Percentiles rank a stretch among this genome's conserved stretches.
These are phyloP conservation scores for Rhizoclosmatium sp. DNA, from an alignment of 192 early-diverging fungal species.

Conservation along the genomic window DNA sequence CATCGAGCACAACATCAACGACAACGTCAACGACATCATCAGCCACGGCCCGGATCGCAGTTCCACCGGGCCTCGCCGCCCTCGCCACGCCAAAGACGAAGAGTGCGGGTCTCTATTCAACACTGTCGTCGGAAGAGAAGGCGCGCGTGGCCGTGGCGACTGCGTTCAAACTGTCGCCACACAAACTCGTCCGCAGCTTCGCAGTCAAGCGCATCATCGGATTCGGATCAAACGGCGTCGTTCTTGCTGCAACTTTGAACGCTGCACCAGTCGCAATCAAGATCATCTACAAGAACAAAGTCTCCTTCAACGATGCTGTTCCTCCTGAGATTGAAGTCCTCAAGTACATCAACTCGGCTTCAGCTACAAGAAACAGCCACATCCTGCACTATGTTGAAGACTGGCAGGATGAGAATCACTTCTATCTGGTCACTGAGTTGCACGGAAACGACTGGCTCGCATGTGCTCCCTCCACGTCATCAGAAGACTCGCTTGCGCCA, in stretches of 20 bases:
- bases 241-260: constrained; percentile 6
- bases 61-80: not conserved
- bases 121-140: not conserved
- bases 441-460: constrained; percentile 26
- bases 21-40: not conserved
- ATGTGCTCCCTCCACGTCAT: not conserved
- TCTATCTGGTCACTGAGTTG: constrained; percentile 36
- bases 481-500: not conserved
- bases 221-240: constrained; percentile 41
- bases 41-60: not conserved
- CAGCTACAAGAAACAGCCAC: not conserved
- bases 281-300: constrained; percentile 34
- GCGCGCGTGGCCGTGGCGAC: constrained; percentile 1
- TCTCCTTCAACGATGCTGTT: not conserved
- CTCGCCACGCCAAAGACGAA: no score
- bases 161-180: not conserved
- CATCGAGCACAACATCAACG: not conserved
- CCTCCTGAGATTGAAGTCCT: constrained; percentile 28
- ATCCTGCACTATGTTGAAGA: constrained; percentile 2
- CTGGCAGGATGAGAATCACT: constrained; percentile 34
- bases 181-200: not conserved
- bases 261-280: constrained; percentile 27
- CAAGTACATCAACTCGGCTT: not conserved
- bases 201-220: constrained; percentile 18
- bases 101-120: not conserved